A percentile compares a stretch with the other conserved stretches of the same genome.
Conservation (phyloP, 768 basidiomycete species). For the Dendrothele bispora region DNA sequence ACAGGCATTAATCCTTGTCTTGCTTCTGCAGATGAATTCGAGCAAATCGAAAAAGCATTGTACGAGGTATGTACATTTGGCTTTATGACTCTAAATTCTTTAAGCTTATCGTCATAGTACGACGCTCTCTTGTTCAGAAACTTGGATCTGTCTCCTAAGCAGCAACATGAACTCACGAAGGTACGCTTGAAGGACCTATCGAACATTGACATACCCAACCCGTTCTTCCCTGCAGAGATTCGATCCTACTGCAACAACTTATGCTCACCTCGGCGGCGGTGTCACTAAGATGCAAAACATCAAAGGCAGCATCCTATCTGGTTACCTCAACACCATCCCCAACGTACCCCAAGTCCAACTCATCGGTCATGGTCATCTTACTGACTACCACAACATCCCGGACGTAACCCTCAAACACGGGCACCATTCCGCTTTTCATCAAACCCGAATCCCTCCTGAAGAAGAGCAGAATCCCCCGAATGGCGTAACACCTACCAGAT, state of each 20-base stretch:
- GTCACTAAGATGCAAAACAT: conserved; percentile 52
- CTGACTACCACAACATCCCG: conserved; percentile 49
- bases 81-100: not conserved
- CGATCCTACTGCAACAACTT: conserved; percentile 44
- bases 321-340: conserved; percentile 60
- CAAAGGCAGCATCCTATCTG: conserved; percentile 54
- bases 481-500: conserved; percentile 50
- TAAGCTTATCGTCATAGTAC: conserved; percentile 36
- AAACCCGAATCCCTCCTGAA: conserved; percentile 44
- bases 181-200: conserved; percentile 24
- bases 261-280: conserved; percentile 60
- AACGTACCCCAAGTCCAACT: conserved; percentile 43
- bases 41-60: conserved; percentile 54
- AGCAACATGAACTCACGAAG: conserved; percentile 57
- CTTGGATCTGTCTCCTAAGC: conserved; percentile 46
- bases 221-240: conserved; percentile 36
- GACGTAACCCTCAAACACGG: conserved; percentile 56
- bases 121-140: conserved; percentile 58
- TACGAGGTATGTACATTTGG: conserved; percentile 55
- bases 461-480: conserved; percentile 41
- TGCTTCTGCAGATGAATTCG: conserved; percentile 46
- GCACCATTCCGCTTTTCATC: conserved; percentile 58
- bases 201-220: not conserved
- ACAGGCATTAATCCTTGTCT: conserved; percentile 53
- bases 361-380: conserved; percentile 55